phyloP scores from a whole-genome alignment of 2,329 filamentous ascomycete species.

The Neoascochyta sp. region DNA sequence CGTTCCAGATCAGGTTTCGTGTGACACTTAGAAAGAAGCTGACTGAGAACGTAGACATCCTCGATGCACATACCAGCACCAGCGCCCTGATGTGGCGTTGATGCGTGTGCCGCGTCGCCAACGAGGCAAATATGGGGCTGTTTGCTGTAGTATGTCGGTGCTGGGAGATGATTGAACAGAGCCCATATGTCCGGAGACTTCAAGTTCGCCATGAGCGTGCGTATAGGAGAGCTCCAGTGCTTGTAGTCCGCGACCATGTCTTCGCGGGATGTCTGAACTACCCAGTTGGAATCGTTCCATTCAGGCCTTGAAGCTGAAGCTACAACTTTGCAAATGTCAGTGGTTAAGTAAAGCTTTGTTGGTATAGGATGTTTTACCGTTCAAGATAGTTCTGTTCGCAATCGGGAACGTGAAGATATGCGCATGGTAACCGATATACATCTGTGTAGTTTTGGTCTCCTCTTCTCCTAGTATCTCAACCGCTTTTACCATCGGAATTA shows the following conservation, averaged over 20 bases:
- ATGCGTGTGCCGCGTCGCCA: slow-evolving; percentile 56
- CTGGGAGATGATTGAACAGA: slow-evolving; percentile 47
- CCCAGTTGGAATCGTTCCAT: slow-evolving; percentile 25
- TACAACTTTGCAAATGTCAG: slow-evolving; percentile 36
- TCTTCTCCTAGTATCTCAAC: slow-evolving; percentile 48
- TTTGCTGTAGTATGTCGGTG: slow-evolving; percentile 38
- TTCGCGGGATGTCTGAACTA: slow-evolving; percentile 21
- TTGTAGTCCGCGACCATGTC: slow-evolving; percentile 28
- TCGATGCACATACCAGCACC: slow-evolving; percentile 56
- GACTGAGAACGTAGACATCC: slow-evolving; percentile 48
- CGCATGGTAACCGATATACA: slow-evolving; percentile 56
- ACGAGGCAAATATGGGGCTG: slow-evolving; percentile 43
- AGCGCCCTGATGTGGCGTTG: slow-evolving; percentile 51
- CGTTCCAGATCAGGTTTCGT: slow-evolving; percentile 16
- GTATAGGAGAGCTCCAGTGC: slow-evolving; percentile 18
- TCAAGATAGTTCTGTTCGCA: slow-evolving; percentile 53
- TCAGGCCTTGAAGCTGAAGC: slow-evolving; percentile 19
- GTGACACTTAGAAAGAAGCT: slow-evolving; percentile 30
- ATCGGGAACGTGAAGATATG: slow-evolving; percentile 63
- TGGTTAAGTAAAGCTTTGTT: slow-evolving; percentile 46
- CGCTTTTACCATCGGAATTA: slow-evolving; percentile 58
- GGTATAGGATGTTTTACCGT: slow-evolving; percentile 40
- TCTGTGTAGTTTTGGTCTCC: slow-evolving; percentile 48
- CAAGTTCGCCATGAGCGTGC: slow-evolving; percentile 31
- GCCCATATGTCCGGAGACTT: slow-evolving; percentile 49